Evolutionary conservation across 2,329 filamentous ascomycete genomes (phyloP).

Genomic region (Periconia macrospinosa): DNA sequence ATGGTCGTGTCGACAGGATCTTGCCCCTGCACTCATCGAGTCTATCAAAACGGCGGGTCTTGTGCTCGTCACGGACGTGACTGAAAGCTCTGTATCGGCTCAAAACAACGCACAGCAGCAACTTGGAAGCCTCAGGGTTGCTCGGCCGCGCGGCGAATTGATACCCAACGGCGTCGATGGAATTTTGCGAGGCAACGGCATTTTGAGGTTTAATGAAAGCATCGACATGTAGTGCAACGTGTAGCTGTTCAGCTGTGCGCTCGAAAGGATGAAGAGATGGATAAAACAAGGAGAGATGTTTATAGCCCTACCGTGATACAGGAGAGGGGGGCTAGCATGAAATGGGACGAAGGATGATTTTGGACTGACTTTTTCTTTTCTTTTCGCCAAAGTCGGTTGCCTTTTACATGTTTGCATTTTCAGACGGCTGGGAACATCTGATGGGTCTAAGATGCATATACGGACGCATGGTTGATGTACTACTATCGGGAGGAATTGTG

Average conservation of each 20-base stretch:
- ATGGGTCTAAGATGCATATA: no score
- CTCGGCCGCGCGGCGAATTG: conserved; percentile 45
- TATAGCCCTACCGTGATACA: no score
- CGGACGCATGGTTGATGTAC: no score
- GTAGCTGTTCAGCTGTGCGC: no score
- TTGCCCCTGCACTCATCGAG: conserved; percentile 88
- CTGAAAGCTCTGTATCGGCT: conserved; percentile 52
- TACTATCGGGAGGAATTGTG: not conserved
- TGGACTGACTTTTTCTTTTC: no score
- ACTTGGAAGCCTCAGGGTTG: conserved; percentile 45
- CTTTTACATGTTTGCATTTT: no score
- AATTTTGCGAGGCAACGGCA: conserved; percentile 79
- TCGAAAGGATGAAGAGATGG: no score
- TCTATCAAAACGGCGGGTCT: conserved; percentile 93
- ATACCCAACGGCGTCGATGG: conserved; percentile 83
- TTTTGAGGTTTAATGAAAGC: conserved; percentile 89
- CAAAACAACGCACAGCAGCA: conserved; percentile 29
- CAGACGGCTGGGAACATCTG: no score
- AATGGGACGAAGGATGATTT: no score
- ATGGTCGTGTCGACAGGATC: conserved; percentile 61
- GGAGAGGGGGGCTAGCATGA: no score
- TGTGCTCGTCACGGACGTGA: conserved; percentile 87
- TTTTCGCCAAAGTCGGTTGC: no score
- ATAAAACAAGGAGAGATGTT: no score
- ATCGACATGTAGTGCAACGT: conserved; percentile 55